phyloP scores from a whole-genome alignment of 768 basidiomycete species.

The Dioszegia hungarica region DNA sequence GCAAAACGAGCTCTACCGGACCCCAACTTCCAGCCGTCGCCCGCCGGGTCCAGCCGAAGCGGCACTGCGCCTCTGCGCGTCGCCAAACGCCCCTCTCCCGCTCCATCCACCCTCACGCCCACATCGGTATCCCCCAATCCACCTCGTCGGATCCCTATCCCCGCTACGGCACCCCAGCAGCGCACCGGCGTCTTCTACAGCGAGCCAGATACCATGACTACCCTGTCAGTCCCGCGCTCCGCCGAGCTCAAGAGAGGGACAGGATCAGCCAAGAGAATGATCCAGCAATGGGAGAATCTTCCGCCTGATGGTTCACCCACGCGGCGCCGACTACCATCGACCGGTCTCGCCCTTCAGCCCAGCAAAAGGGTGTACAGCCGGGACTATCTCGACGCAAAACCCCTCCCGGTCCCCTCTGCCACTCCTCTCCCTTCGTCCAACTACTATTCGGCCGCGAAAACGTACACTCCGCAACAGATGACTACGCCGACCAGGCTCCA shows the following conservation, averaged over 20 bases:
- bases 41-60: not conserved
- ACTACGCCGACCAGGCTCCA: slow-evolving; percentile 4
- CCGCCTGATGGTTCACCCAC: slow-evolving; percentile 8
- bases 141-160: slow-evolving; percentile 20
- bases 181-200: slow-evolving; percentile 4
- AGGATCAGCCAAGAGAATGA: slow-evolving; percentile 36
- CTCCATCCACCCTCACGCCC: slow-evolving; percentile 12
- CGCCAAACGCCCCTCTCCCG: not conserved
- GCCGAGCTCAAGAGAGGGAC: slow-evolving; percentile 23
- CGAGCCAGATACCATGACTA: not conserved
- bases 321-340: not conserved
- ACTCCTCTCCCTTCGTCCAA: slow-evolving; percentile 10
- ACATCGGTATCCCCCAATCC: too few relatives aligned
- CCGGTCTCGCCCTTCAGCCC: not conserved
- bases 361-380: slow-evolving; percentile 20
- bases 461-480: slow-evolving; percentile 8
- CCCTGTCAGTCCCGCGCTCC: not conserved
- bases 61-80: slow-evolving; percentile 33
- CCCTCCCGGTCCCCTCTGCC: slow-evolving; percentile 26
- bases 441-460: slow-evolving; percentile 9
- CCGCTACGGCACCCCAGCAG: slow-evolving; percentile 23
- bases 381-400: slow-evolving; percentile 38
- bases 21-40: not conserved
- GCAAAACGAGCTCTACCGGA: slow-evolving; percentile 3
- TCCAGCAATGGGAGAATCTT: slow-evolving; percentile 38